These are phyloP conservation scores for Copromyces sp. DNA, from an alignment of 495 filamentous ascomycete genomes.

Conservation along the genomic window DNA sequence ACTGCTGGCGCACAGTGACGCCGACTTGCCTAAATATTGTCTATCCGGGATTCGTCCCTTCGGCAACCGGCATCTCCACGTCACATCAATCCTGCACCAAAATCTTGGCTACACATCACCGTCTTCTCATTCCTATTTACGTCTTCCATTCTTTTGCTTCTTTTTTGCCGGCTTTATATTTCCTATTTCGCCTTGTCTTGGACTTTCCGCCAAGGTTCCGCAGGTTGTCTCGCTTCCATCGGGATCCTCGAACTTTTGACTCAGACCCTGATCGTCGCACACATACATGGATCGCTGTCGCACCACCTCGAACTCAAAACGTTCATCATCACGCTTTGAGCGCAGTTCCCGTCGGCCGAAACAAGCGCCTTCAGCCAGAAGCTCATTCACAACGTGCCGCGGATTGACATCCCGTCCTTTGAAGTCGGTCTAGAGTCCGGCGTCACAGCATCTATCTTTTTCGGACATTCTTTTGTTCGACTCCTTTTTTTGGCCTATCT, in stretches of 20 bases:
- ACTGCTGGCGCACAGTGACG: conserved; percentile 2
- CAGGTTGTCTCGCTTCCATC: not conserved
- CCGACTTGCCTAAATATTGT: not conserved
- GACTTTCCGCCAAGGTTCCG: not conserved
- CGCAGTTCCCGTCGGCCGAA: not conserved
- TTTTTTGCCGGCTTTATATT: not conserved
- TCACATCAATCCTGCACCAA: not conserved
- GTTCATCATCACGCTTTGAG: not conserved
- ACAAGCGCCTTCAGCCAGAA: not conserved
- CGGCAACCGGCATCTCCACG: conserved; percentile 4
- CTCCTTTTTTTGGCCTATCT: not conserved
- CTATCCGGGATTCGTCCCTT: not conserved
- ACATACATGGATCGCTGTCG: not conserved
- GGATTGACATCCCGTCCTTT: not conserved
- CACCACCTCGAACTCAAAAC: not conserved
- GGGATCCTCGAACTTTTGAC: not conserved
- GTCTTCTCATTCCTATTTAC: not conserved
- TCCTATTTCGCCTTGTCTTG: not conserved
- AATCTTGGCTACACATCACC: conserved; percentile 1
- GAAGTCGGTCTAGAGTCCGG: not conserved
- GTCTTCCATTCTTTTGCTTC: conserved; percentile 1
- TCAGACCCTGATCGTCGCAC: not conserved
- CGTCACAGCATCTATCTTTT: not conserved
- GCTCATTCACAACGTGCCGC: not conserved
- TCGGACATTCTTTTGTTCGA: not conserved